phyloP scores from a whole-genome alignment of 345 rosid genomes.

The Citrus cavaleriei region DNA sequence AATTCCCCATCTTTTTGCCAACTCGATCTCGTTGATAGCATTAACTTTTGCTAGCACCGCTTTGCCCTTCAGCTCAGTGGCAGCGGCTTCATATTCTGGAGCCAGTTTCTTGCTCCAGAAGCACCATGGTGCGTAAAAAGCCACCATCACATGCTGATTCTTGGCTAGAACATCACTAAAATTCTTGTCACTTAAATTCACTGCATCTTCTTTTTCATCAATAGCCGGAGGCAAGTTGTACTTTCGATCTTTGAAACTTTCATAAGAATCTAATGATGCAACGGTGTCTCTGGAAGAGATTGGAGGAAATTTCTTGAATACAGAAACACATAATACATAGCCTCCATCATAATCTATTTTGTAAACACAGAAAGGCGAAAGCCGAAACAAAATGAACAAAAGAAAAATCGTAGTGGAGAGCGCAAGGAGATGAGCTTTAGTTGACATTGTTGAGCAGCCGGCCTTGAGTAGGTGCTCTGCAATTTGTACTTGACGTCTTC shows the following conservation, averaged over 20 bases:
- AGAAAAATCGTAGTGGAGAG: conserved; percentile 22
- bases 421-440: conserved; percentile 9
- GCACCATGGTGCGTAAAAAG: conserved; percentile 20
- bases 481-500: neutral
- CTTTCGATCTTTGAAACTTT: neutral
- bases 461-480: too few relatives aligned
- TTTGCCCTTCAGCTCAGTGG: conserved; percentile 18
- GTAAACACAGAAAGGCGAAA: neutral
- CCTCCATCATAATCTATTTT: neutral
- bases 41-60: conserved; percentile 24
- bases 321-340: neutral
- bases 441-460: conserved; percentile 16
- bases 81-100: conserved; percentile 24
- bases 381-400: neutral
- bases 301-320: neutral
- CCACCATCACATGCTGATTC: conserved; percentile 18
- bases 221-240: neutral
- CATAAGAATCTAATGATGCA: neutral
- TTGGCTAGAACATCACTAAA: conserved; percentile 15
- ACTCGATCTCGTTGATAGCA: neutral
- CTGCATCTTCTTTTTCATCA: conserved; percentile 14
- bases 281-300: neutral
- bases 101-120: conserved; percentile 10
- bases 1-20: neutral
- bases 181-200: conserved; percentile 7